Evolutionary conservation across 129 eudicot species (phyloP), one percentile per base, ranked within the genome.

Genomic region (Lonicera japonica): DNA sequence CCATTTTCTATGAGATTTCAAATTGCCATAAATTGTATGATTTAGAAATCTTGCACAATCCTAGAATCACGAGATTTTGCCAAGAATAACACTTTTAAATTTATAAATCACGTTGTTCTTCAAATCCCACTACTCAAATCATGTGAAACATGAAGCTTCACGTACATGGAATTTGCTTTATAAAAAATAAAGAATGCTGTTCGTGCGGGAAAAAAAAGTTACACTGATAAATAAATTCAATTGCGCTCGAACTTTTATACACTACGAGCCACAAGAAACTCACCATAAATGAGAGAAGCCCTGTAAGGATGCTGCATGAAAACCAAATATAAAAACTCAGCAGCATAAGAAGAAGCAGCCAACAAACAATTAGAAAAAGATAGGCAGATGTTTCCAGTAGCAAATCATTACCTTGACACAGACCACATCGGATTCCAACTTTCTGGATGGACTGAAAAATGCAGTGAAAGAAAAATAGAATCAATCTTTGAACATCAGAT

Each of bases 381-480:
- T 39, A 38, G 8, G 16, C 15, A 19, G 55, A 11, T 19, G 48
- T 21, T 60, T 51, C 34, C 21, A 63, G 14, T 58, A 24, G 56
- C 45, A 66, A 54, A 23, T 41, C 41, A 8, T 55, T 77, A 94
- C 99, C 99, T 94, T 58, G 99, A 88, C 46, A 88, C 99, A 2
- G 96, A 88, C 99, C 99, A 94, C 99, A 94, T 94, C 54, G 99
- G 99, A 66, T 94, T 94, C 99, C 99, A 94, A 70, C 83, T 94
- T 81, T 94, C 99, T 39, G 99, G 99, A 73, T 94, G 99, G 64
- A 82, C 96, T 88, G 83, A 34, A 68, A 64, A 79, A 16, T 18
- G 6, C 36, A 45, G 21, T 3, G 25, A 38, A 58, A 17, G 65
- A 11, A 52, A 40, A 29, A 0, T 14, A 54, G 10, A 24, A 48